Evolutionary conservation across 202 grass and related monocot genomes (phyloP), one percentile per base, ranked within the genome.

Genomic region (Eragrostis tef): DNA sequence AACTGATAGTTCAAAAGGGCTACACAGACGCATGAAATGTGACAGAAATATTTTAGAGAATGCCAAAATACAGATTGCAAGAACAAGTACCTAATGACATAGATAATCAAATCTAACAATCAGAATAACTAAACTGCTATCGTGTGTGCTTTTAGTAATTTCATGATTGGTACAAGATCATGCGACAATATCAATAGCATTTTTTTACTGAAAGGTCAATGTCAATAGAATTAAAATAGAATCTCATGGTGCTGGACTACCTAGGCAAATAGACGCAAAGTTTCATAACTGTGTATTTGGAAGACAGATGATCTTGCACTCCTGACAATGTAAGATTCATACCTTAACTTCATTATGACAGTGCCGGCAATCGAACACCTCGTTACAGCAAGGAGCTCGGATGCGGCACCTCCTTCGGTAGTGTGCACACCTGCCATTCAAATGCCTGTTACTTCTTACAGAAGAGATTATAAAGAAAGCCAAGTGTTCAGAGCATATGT

Each of bases 301-400:
- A 67, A 56, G n/a, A 65, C 64, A 9, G 34, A 6, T 67, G 15
- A 1, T 22, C n/a, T 36, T 19, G 1, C 14, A 13, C 6, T 44
- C 13, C 10, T 49, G 36, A 29, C 43, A 60, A 53, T 19, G 77
- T 7, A 31, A 49, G 54, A 71, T 26, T 5, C 20, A 25, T 79
- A 99, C 93, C 90, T 91, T 99, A 47, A 75, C 67, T 82, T 96
- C 96, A 81, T 99, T 99, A 58, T 99, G 96, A 81, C 96, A 99
- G 71, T 96, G 96, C 27, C 90, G 85, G n/a, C 96, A 99, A 88
- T 88, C 66, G 87, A 96, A 99, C 85, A 96, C 76, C 45, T 88
- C 82, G 47, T 91, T 79, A 78, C 96, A 99, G 39, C 96, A 99
- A 49, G 96, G 90, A 66, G 93, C 89, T 15, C 83, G 71, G 52